These are phyloP conservation scores for peach (Prunus persica) DNA, from an alignment of 306 rosid species.

Conservation along the genomic window Prunus_persica_NCBIv2 NC_034016.1:21728501-21729000, in stretches of 20 bases:
- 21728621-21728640: conserved; percentile 38
- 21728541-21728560: conserved; percentile 31
- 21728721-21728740: conserved; percentile 48
- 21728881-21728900: conserved; percentile 81
- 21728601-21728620: conserved; percentile 37
- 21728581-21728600: conserved; percentile 25
- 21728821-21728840: conserved; percentile 11
- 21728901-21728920: conserved; percentile 72
- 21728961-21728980: conserved; percentile 29
- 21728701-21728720: conserved; percentile 11
- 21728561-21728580: conserved; percentile 36
- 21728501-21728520: conserved; percentile 23
- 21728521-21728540: conserved; percentile 25
- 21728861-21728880: conserved; percentile 56
- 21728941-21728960: conserved; percentile 46
- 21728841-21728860: conserved; percentile 23
- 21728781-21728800: conserved; percentile 25
- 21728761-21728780: conserved; percentile 33
- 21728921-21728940: conserved; percentile 77
- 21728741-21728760: conserved; percentile 35
- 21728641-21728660: conserved; percentile 28
- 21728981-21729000: conserved; percentile 10
- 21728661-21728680: not conserved
- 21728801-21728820: conserved; percentile 28
- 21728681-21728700: not conserved